Base-by-base conservation (phyloP, 768 basidiomycete species). In the Rhodosporidiobolus odoratus region DNA sequence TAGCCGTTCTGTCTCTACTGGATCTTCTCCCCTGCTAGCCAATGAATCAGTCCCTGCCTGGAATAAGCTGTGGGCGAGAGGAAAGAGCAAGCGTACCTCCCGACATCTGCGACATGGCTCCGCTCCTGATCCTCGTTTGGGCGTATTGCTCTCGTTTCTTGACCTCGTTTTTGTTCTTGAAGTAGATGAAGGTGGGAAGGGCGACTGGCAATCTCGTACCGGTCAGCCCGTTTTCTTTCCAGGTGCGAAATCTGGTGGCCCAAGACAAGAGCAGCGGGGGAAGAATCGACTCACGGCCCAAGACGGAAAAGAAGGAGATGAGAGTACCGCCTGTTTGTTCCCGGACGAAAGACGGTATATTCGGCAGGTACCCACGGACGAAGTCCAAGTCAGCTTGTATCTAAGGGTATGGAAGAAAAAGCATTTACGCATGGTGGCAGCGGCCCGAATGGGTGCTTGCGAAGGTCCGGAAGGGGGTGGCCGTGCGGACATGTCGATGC, bases 81-180 rank as follows among this genome's bases (percentile, higher is more conserved):
- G 23, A 34, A 43, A 32, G 25, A 43, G 32, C n/a, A 59, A 23
- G 38, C 65, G 30, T 23, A 58, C 64, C 69, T 12, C 56, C 32
- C 12, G 37, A 19, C 37, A 56, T 62, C 58, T 59, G 64, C 23
- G 37, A n/a, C 32, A 71, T 17, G 10, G 70, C 70, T 10, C 70
- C 70, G 8, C 50, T 62, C 57, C 34, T 58, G 21, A 66, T 48
- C 40, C 70, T n/a, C 38, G 38, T 45, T 34, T 63, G 23, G 21
- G 61, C 61, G 38, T 71, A 71, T 41, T 37, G 41, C 40, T 58
- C 50, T 12, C 65, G 60, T 50, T 52, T 52, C 65, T 71, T 71
- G 47, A 41, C 52, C 16, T 66, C 61, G 65, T 71, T 71, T 27
- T 59, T 58, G 25, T 59, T 23, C 58, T 71, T 71, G 61, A 67